phyloP scores from a whole-genome alignment of 306 rosid species.

The Rubus parviflorus region DNA sequence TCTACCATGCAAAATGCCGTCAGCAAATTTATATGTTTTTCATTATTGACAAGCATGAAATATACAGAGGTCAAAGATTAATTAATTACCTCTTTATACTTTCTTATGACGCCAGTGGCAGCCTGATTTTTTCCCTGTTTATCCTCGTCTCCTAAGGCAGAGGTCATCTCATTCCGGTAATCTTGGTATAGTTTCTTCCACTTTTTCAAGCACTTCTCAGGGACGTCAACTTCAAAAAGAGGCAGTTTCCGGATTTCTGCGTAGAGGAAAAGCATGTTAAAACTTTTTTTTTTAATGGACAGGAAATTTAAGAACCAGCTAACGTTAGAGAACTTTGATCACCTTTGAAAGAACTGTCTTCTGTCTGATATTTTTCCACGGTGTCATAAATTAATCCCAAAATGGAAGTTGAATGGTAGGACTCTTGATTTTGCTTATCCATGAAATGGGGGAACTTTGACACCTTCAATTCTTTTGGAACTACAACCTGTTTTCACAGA shows the following conservation, averaged over 20 bases:
- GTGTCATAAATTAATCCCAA: slow-evolving; percentile 63
- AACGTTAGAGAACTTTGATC: neutral
- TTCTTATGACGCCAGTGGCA: slow-evolving; percentile 34
- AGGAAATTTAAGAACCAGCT: neutral
- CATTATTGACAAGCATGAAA: neutral
- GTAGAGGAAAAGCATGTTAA: neutral
- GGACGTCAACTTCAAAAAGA: slow-evolving; percentile 56
- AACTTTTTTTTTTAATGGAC: neutral
- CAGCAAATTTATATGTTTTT: slow-evolving; percentile 6
- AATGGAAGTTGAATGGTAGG: slow-evolving; percentile 37
- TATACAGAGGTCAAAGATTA: neutral
- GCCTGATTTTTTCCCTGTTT: slow-evolving; percentile 28
- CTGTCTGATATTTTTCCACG: slow-evolving; percentile 38
- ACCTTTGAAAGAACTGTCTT: slow-evolving; percentile 40
- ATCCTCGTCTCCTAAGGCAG: slow-evolving; percentile 20
- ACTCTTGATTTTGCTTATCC: slow-evolving; percentile 31
- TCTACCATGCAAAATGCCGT: slow-evolving; percentile 26
- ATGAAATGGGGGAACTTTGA: slow-evolving; percentile 59
- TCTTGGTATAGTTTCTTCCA: slow-evolving; percentile 36
- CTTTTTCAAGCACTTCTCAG: slow-evolving; percentile 22
- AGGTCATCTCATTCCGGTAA: slow-evolving; percentile 43
- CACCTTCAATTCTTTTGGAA: slow-evolving; percentile 47
- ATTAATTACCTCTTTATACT: slow-evolving; percentile 47
- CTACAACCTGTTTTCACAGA: slow-evolving; percentile 39
- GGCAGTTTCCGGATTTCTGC: slow-evolving; percentile 60